Conservation (phyloP, 768 basidiomycete genomes). For the Butyriboletus loyo region DNA sequence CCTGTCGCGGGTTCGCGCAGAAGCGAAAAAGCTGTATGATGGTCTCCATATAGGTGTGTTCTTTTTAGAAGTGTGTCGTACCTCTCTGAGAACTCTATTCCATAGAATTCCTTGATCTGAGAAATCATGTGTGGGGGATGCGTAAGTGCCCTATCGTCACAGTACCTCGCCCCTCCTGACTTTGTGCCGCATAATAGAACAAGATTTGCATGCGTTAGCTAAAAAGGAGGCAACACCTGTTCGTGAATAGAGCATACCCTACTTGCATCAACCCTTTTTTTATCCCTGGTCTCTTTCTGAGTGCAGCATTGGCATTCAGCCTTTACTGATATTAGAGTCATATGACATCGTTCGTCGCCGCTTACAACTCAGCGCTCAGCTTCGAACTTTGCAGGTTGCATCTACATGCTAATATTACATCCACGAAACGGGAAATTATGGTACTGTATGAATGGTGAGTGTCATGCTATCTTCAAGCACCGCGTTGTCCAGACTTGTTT, state of each 20-base stretch:
- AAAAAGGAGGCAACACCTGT: conserved; percentile 65
- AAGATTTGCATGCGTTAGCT: conserved; percentile 71
- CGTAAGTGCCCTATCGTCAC: conserved; percentile 49
- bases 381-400: not conserved
- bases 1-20: conserved; percentile 66
- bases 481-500: too few relatives aligned
- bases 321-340: not conserved
- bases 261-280: not conserved
- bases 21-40: conserved; percentile 86
- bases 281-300: not conserved
- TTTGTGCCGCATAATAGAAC: conserved; percentile 44
- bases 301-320: not conserved
- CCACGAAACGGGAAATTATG: too few relatives aligned
- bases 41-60: conserved; percentile 72
- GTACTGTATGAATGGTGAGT: not conserved
- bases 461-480: not conserved
- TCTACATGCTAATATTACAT: not conserved
- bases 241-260: conserved; percentile 43
- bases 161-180: not conserved
- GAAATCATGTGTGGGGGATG: conserved; percentile 84
- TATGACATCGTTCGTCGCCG: not conserved
- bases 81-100: not conserved
- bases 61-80: conserved; percentile 3
- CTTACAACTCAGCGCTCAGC: not conserved
- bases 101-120: conserved; percentile 75